Conservation (phyloP, 2,329 filamentous ascomycete genomes). For the Colletotrichum sp. region DNA sequence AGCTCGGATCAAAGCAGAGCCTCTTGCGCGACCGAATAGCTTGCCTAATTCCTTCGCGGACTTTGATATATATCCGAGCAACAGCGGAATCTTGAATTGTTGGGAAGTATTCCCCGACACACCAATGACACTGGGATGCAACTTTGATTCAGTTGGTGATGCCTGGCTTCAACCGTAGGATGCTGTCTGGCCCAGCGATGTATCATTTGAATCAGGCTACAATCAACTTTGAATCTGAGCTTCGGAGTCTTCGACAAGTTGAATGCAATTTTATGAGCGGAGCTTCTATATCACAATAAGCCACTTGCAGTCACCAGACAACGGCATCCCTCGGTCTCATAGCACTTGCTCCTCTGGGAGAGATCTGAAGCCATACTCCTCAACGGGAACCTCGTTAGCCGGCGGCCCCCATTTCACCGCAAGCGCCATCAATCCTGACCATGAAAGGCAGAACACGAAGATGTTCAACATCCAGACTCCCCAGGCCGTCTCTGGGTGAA, state of each 20-base stretch:
- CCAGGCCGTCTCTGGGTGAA: conserved; percentile 30
- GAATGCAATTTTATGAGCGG: background rate
- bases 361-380: background rate
- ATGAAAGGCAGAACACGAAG: background rate
- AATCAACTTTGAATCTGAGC: background rate
- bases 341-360: background rate
- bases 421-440: background rate
- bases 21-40: background rate
- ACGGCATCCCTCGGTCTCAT: background rate
- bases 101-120: background rate
- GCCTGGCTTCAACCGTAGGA: background rate
- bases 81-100: background rate
- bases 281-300: background rate
- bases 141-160: background rate
- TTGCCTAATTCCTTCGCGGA: background rate
- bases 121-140: background rate
- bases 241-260: fast-evolving
- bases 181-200: background rate
- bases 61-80: background rate
- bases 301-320: background rate
- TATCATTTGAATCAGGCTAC: background rate
- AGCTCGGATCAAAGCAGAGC: background rate
- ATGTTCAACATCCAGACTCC: conserved; percentile 28
- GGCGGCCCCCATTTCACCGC: background rate
- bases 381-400: background rate